Base-by-base conservation (phyloP, 140 eudicot species). In the Erigeron philadelphicus region DNA sequence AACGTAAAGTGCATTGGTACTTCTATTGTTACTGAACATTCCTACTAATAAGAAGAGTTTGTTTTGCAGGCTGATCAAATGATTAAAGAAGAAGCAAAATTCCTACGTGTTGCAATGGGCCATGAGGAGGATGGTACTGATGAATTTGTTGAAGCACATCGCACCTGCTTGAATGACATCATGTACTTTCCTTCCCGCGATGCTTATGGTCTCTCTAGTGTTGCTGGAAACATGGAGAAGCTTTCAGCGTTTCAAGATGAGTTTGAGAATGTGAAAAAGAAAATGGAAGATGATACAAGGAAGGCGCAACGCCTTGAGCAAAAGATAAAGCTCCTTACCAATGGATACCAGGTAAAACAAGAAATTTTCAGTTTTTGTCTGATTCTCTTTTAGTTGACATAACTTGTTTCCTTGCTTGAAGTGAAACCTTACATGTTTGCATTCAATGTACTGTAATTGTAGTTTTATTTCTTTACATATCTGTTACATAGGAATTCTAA, bases 251-350 rank as follows among this genome's bases (percentile, higher is more conserved):
- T 87, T 63, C 99, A 94, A 81, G 75, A 79, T 56, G 97, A 94
- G 66, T 94, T 94, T 79, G 97, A 87, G 71, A 87, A 74, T 77
- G 95, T 94, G 17, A 94, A 87, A 81, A 89, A 84, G 80, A 94
- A 74, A 76, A 87, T 94, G 97, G 99, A 94, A 49, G 99, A 94
- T 68, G 97, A 89, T 80, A 85, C 90, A 47, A 89, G 84, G 72
- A 94, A 87, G 78, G 99, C 97, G 38, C 87, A 81, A 67, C 83
- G 86, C 13, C 87, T 80, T n/a, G 99, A 94, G 77, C 86, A 87
- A 70, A 94, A 89, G 86, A 87, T 89, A 17, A 87, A 87, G 73
- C 84, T 94, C 75, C 87, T 83, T 48, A 94, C 97, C 0, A 81
- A 83, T 62, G 97, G 99, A 15, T 94, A 89, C 71, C 95, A 90